Conservation (phyloP, 2,329 filamentous ascomycete species). For the Aureobasidium uvarum region DNA sequence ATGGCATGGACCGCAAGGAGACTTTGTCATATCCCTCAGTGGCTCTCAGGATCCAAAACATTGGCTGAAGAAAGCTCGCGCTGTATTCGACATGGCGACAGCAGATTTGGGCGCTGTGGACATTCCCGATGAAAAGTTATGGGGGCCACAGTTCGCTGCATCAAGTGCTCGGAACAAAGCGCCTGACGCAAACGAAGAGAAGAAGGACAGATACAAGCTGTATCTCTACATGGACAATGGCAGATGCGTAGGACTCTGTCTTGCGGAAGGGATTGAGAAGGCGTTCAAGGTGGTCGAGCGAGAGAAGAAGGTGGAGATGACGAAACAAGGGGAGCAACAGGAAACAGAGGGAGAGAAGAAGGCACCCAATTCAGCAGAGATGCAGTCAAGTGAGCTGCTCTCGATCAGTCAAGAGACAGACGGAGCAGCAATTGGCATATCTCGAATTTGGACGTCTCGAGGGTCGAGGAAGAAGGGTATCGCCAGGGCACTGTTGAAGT, state of each 20-base stretch:
- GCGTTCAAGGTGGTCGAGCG: conserved; percentile 51
- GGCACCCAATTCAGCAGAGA: not conserved
- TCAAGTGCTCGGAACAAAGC: not conserved
- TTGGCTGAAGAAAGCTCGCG: conserved; percentile 55
- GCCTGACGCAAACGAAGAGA: conserved; percentile 28
- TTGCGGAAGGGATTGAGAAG: conserved; percentile 61
- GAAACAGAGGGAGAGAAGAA: not conserved
- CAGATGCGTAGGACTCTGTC: conserved; percentile 61
- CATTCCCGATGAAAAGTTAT: conserved; percentile 58
- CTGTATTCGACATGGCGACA: conserved; percentile 59
- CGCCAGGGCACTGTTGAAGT: conserved; percentile 57
- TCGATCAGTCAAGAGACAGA: conserved; percentile 45
- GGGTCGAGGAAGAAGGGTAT: conserved; percentile 57
- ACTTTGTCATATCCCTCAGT: conserved; percentile 59
- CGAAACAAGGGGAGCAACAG: conserved; percentile 25
- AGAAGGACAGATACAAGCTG: conserved; percentile 55
- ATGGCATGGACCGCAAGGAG: conserved; percentile 36
- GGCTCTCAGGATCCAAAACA: conserved; percentile 51
- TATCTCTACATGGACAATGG: conserved; percentile 61
- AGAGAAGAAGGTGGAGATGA: not conserved
- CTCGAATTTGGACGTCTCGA: conserved; percentile 63
- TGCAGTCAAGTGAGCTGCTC: conserved; percentile 34
- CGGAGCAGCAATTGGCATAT: conserved; percentile 59
- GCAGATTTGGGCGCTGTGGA: conserved; percentile 61
- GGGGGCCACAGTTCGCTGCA: conserved; percentile 43